Conservation (phyloP, 2,329 filamentous ascomycete genomes). For the Aspergillus niger region DNA sequence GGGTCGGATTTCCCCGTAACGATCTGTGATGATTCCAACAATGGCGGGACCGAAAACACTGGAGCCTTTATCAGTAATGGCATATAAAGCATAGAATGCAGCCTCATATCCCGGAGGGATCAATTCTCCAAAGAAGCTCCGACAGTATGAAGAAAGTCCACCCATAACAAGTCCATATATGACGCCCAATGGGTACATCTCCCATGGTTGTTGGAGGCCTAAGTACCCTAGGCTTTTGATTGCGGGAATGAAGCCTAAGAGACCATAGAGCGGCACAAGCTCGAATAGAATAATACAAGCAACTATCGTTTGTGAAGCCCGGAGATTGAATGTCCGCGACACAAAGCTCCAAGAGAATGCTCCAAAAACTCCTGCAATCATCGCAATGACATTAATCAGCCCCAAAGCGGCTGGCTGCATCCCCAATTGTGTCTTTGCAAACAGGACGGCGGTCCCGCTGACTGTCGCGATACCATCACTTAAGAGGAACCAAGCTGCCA, state of each 20-base stretch:
- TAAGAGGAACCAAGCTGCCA: constrained; percentile 90
- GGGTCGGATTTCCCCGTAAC: constrained; percentile 74
- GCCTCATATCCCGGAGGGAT: constrained; percentile 94
- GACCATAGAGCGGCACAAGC: constrained; percentile 86
- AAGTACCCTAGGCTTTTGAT: constrained; percentile 72
- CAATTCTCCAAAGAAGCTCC: constrained; percentile 87
- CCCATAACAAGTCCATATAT: constrained; percentile 93
- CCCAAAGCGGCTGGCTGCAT: constrained; percentile 89
- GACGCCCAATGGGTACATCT: constrained; percentile 90
- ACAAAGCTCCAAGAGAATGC: constrained; percentile 88
- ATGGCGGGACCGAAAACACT: constrained; percentile 93
- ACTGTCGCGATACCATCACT: constrained; percentile 94
- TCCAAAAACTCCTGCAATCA: constrained; percentile 77
- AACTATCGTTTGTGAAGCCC: constrained; percentile 84
- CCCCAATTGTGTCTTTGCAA: constrained; percentile 87
- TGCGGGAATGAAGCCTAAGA: constrained; percentile 82
- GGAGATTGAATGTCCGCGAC: constrained; percentile 68
- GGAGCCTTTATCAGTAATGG: constrained; percentile 95
- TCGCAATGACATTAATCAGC: constrained; percentile 91
- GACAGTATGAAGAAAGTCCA: constrained; percentile 88
- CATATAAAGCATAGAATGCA: constrained; percentile 94
- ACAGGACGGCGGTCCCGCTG: constrained; percentile 89
- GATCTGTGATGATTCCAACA: constrained; percentile 89
- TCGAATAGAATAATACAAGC: constrained; percentile 91
- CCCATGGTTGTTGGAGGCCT: constrained; percentile 91